Percentiles rank a stretch among this genome's conserved stretches.
phyloP scores from a whole-genome alignment of 2,329 filamentous ascomycete species.

The Cadophora sp. region DNA sequence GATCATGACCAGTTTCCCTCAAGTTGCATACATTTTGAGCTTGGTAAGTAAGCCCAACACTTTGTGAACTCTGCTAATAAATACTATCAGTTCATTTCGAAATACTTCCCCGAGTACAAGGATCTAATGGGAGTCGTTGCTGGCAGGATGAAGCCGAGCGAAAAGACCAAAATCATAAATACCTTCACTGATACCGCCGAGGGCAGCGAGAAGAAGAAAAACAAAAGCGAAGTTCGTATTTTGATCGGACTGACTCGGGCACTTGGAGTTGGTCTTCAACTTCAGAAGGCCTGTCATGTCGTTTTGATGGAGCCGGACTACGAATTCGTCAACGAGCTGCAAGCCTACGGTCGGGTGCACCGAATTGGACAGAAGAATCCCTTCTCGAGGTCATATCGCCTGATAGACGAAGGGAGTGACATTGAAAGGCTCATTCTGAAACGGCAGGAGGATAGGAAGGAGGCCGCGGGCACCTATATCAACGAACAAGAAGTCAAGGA shows the following conservation, averaged over 20 bases:
- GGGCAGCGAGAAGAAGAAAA: neutral
- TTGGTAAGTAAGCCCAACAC: constrained; percentile 18
- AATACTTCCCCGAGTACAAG: constrained; percentile 20
- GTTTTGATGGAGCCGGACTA: constrained; percentile 35
- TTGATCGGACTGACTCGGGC: constrained; percentile 28
- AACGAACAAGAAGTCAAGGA: constrained; percentile 11
- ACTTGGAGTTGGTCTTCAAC: constrained; percentile 31
- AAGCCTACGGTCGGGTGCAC: constrained; percentile 30
- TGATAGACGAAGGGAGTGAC: constrained; percentile 25
- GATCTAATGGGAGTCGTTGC: constrained; percentile 22
- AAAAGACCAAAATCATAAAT: constrained; percentile 20
- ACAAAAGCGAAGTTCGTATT: constrained; percentile 25
- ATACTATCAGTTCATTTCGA: constrained; percentile 25
- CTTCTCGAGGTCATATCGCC: constrained; percentile 21
- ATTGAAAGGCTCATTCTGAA: constrained; percentile 27
- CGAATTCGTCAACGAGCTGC: constrained; percentile 28
- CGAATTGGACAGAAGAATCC: constrained; percentile 34
- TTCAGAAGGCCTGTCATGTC: constrained; percentile 26
- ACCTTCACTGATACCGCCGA: constrained; percentile 25
- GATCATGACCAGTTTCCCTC: constrained; percentile 31
- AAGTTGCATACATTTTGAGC: constrained; percentile 30
- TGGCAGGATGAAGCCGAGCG: constrained; percentile 16
- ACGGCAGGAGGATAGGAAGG: constrained; percentile 24
- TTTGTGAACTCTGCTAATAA: neutral
- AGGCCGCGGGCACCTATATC: constrained; percentile 12